Base-by-base conservation (phyloP, 129 eudicot species). In the Artemisia annua region DNA sequence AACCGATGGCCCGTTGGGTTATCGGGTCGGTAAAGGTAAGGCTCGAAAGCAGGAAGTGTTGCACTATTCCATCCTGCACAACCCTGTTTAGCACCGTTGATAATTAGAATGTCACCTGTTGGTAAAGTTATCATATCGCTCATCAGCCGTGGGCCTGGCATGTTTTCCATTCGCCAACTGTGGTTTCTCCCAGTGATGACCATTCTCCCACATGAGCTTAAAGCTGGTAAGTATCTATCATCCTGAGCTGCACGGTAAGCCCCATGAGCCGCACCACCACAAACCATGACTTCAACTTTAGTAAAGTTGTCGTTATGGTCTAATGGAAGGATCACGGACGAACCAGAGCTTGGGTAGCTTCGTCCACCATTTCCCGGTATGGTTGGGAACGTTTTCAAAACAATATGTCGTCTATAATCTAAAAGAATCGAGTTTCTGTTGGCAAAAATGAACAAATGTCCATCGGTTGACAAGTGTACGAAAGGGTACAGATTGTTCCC, bases 401-500 rank as follows among this genome's bases (percentile, higher is more conserved):
- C 84, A 35, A n/a, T 63, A 30, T 43, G 28, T 8, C 48, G 16
- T 59, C 78, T 83, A 53, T 85, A 87, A 68, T 87, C 68, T 53
- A 83, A 83, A 8, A 90, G 89, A 32, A 90, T 87, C 7, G 94
- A 87, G 54, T 90, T 87, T 30, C 87, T 80, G 74, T 90, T 87
- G 22, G 96, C 90, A 24, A 90, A 90, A 16, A 90, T 83, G 80
- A 90, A 90, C 18, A 87, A 11, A 75, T 85, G 8, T 5, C 97
- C 97, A 22, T 87, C 78, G 1, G 84, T 71, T 26, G 89, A 83
- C 17, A 87, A 80, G 75, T 87, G 94, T 26, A 90, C 49, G 46
- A 87, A 66, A 5, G 97, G 97, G 71, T 90, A 90, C 51, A 87
- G 69, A 71, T 90, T 90, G 66, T 85, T 85, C 58, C 87, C 87